These are phyloP conservation scores for Dipteronia dyeriana DNA, from an alignment of 345 rosid genomes.

Conservation along the genomic window DNA sequence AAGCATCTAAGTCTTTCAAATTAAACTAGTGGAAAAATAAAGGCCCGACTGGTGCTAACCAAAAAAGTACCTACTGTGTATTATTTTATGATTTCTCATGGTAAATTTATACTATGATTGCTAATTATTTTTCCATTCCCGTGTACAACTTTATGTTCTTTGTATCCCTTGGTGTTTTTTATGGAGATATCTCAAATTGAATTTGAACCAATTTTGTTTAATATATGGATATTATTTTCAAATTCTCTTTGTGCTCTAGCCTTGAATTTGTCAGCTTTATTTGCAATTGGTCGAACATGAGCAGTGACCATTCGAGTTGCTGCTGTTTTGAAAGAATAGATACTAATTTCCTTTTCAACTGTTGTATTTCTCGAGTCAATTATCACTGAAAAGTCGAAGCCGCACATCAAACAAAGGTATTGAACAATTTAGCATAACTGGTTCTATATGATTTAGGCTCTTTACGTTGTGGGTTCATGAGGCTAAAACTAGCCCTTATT, in stretches of 20 bases:
- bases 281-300: not conserved
- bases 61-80: not conserved
- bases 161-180: not conserved
- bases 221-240: not conserved
- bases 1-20: not conserved
- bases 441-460: too few relatives aligned
- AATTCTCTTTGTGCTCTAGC: conserved; percentile 4
- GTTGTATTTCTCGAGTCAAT: not conserved
- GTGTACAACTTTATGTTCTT: not conserved
- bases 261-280: conserved; percentile 2
- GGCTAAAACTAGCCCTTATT: too few relatives aligned
- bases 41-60: not conserved
- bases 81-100: too few relatives aligned
- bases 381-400: too few relatives aligned
- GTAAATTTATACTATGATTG: not conserved
- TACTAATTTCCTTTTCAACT: not conserved
- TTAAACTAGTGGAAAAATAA: not conserved
- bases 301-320: conserved; percentile 2
- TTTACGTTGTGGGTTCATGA: too few relatives aligned
- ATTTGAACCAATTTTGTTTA: not conserved
- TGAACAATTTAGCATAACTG: too few relatives aligned
- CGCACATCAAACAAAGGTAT: too few relatives aligned
- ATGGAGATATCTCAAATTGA: not conserved
- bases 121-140: not conserved
- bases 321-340: conserved; percentile 5